Percentiles rank a stretch among this genome's conserved stretches.
Conservation (phyloP, 208 protist genomes). For the Acanthamoeba royreba region DNA sequence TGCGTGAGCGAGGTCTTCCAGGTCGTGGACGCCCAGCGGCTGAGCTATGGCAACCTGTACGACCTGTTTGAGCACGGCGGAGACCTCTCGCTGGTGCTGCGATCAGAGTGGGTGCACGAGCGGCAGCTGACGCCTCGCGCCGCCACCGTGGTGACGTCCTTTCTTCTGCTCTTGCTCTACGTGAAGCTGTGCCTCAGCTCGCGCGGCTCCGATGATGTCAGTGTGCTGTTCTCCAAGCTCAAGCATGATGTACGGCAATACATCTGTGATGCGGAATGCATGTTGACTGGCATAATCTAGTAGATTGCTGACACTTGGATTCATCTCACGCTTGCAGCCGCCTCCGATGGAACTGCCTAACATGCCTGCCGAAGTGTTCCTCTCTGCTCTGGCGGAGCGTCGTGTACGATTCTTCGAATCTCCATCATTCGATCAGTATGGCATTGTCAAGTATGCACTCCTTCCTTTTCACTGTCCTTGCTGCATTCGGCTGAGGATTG, state of each 20-base stretch:
- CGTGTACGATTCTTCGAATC: conserved; percentile 14
- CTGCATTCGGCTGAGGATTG: neutral
- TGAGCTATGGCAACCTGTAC: neutral
- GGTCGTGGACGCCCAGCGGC: neutral
- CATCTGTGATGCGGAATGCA: neutral
- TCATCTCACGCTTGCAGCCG: neutral
- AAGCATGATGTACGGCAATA: neutral
- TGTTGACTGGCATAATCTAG: neutral
- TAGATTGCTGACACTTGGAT: neutral
- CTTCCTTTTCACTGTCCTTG: too few species aligned
- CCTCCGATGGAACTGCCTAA: neutral
- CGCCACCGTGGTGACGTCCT: neutral
- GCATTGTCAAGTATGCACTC: neutral
- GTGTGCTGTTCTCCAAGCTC: neutral
- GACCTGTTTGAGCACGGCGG: neutral
- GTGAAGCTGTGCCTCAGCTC: neutral
- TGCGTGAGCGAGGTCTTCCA: neutral
- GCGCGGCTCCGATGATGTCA: neutral
- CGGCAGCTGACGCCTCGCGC: neutral
- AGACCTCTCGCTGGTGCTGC: neutral
- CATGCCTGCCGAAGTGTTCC: neutral
- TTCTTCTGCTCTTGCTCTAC: conserved; percentile 24
- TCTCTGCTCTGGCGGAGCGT: neutral
- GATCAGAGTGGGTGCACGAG: neutral
- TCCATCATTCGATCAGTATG: neutral